Percentiles rank a stretch among this genome's conserved stretches.
Conservation (phyloP, 1,139 yeast genomes). For the Taphrina deformans region DNA sequence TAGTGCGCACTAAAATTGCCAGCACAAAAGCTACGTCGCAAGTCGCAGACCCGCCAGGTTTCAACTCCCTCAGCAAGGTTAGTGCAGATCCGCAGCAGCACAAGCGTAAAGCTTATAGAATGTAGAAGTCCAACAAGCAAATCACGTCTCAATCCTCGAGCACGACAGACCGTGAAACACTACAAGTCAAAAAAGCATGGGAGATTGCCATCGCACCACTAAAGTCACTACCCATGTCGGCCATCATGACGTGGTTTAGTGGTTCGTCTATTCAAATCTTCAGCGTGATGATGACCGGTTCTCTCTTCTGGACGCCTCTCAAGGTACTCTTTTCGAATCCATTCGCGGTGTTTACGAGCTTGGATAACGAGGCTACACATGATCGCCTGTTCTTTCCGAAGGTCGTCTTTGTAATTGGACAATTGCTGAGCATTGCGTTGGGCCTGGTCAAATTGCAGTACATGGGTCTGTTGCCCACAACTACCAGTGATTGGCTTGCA, state of each 20-base stretch:
- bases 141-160: not conserved
- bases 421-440: constrained; percentile 63
- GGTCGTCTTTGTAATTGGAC: constrained; percentile 58
- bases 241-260: constrained; percentile 88
- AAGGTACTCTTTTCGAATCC: constrained; percentile 66
- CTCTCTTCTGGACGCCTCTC: constrained; percentile 74
- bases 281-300: constrained; percentile 85
- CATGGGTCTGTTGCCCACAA: constrained; percentile 91
- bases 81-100: not conserved
- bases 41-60: constrained; percentile 32
- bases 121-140: not conserved
- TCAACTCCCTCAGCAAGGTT: not conserved
- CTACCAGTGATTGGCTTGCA: constrained; percentile 85
- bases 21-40: constrained; percentile 7
- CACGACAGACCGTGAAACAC: constrained; percentile 35
- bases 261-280: constrained; percentile 88
- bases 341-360: constrained; percentile 47
- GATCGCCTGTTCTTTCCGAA: constrained; percentile 54
- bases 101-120: not conserved
- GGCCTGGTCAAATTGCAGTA: constrained; percentile 82
- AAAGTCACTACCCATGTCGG: constrained; percentile 81
- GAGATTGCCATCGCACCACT: constrained; percentile 81
- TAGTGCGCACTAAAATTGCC: no score
- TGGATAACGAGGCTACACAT: constrained; percentile 42
- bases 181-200: constrained; percentile 63